These are phyloP conservation scores for Fusarium pseudoanthophilum DNA, from an alignment of 2,329 filamentous ascomycete species.

Conservation along the genomic window DNA sequence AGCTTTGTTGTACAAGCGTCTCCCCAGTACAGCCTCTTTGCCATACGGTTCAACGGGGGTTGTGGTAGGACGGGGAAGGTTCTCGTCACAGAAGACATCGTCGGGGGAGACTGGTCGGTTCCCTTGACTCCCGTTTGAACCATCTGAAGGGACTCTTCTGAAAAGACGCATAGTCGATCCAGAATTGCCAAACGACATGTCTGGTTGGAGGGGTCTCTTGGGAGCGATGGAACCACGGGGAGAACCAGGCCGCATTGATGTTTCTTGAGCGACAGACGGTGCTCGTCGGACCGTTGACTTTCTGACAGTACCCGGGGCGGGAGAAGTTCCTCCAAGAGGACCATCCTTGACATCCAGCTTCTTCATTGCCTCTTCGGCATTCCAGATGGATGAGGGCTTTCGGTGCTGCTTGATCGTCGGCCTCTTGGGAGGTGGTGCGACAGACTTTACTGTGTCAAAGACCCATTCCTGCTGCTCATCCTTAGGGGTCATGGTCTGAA, in stretches of 20 bases:
- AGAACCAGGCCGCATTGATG: conserved; percentile 53
- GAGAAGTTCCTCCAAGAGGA: conserved; percentile 66
- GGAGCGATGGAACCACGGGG: conserved; percentile 57
- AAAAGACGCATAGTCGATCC: conserved; percentile 93
- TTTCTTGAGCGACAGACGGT: conserved; percentile 55
- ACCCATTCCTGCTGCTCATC: conserved; percentile 89
- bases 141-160: conserved; percentile 82
- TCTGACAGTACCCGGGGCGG: conserved; percentile 66
- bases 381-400: conserved; percentile 67
- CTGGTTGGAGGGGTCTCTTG: conserved; percentile 85
- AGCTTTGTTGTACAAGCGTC: conserved; percentile 82
- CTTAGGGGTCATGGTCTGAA: conserved; percentile 75
- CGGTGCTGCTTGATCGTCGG: conserved; percentile 61
- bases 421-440: conserved; percentile 63
- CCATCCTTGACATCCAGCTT: conserved; percentile 70
- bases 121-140: conserved; percentile 58
- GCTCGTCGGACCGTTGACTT: conserved; percentile 66
- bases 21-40: conserved; percentile 86
- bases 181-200: conserved; percentile 93
- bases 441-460: conserved; percentile 90
- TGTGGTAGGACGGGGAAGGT: conserved; percentile 63
- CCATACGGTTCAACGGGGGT: conserved; percentile 66
- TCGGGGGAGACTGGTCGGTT: conserved; percentile 52
- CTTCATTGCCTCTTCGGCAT: conserved; percentile 69
- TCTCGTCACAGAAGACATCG: conserved; percentile 68